A percentile compares a stretch with the other conserved stretches of the same genome.
Evolutionary conservation across 768 basidiomycete genomes (phyloP).

Genomic region (Baorangia bicolor): DNA sequence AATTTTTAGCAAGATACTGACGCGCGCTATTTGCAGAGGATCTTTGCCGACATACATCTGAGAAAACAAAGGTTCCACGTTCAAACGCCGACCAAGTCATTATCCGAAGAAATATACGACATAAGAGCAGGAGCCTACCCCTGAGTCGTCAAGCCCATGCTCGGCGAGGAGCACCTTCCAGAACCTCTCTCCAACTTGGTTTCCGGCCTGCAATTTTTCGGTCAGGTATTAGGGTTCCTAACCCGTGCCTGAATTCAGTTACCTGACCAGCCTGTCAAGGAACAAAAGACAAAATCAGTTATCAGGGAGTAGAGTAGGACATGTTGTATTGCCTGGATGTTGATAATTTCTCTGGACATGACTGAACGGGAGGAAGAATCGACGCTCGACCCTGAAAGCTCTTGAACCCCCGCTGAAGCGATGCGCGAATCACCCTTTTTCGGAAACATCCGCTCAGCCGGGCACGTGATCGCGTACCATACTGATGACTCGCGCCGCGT

Average conservation of each 20-base stretch:
- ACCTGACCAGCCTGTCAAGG: constrained; percentile 67
- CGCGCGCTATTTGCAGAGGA: constrained; percentile 70
- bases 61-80: constrained; percentile 1
- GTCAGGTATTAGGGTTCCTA: constrained; percentile 19
- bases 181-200: constrained; percentile 82
- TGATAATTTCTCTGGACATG: constrained; percentile 82
- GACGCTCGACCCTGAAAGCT: constrained; percentile 7
- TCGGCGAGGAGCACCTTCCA: constrained; percentile 88
- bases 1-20: constrained; percentile 34
- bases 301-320: background rate
- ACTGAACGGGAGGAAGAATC: constrained; percentile 20
- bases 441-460: constrained; percentile 14
- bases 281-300: constrained; percentile 9
- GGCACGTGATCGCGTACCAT: constrained; percentile 27
- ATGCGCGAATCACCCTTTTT: constrained; percentile 11
- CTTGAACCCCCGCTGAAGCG: constrained; percentile 13
- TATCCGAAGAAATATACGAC: constrained; percentile 3
- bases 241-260: background rate
- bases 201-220: constrained; percentile 52
- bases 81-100: constrained; percentile 17
- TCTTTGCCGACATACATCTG: constrained; percentile 74
- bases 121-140: constrained; percentile 43
- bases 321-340: constrained; percentile 57
- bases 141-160: constrained; percentile 74
- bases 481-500: constrained; percentile 13